These are phyloP conservation scores for Metschnikowia orientalis DNA, from an alignment of 805 yeast genomes.

Conservation along the genomic window DNA sequence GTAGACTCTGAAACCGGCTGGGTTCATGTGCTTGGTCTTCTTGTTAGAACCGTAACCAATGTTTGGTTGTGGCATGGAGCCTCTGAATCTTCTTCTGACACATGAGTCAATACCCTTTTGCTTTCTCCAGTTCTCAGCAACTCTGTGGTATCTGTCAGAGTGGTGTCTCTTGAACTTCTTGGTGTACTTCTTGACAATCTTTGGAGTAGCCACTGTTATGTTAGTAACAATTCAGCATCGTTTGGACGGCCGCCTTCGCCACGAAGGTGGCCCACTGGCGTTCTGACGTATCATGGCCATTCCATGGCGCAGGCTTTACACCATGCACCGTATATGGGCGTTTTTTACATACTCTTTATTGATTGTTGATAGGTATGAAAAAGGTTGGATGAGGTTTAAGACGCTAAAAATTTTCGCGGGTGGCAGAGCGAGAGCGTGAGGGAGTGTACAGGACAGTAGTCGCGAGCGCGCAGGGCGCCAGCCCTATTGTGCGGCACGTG, in stretches of 20 bases:
- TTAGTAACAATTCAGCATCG: constrained; percentile 18
- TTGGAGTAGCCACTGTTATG: constrained; percentile 90
- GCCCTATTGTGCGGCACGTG: constrained; percentile 17
- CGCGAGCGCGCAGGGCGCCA: constrained; percentile 11
- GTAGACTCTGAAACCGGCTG: constrained; percentile 98
- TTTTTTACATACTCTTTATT: constrained; percentile 19
- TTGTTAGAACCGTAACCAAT: constrained; percentile 99
- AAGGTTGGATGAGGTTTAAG: constrained; percentile 8
- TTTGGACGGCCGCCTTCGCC: neutral
- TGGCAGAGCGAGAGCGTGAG: constrained; percentile 14
- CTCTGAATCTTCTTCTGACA: constrained; percentile 99
- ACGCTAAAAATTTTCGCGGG: constrained; percentile 21
- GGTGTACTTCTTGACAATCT: constrained; percentile 99
- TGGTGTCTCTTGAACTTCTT: constrained; percentile 99
- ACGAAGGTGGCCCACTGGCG: too few species aligned
- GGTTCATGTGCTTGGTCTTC: constrained; percentile 92
- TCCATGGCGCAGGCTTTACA: neutral
- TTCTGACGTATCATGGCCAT: neutral
- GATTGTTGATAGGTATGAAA: constrained; percentile 17
- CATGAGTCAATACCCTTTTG: constrained; percentile 99
- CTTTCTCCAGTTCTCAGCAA: constrained; percentile 99
- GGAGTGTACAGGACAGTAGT: constrained; percentile 7
- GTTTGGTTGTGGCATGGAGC: constrained; percentile 97
- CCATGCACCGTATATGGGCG: neutral
- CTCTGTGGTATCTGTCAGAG: constrained; percentile 99